phyloP scores from a whole-genome alignment of 495 filamentous ascomycete genomes.

The Aspergillus heteromorphus region DNA sequence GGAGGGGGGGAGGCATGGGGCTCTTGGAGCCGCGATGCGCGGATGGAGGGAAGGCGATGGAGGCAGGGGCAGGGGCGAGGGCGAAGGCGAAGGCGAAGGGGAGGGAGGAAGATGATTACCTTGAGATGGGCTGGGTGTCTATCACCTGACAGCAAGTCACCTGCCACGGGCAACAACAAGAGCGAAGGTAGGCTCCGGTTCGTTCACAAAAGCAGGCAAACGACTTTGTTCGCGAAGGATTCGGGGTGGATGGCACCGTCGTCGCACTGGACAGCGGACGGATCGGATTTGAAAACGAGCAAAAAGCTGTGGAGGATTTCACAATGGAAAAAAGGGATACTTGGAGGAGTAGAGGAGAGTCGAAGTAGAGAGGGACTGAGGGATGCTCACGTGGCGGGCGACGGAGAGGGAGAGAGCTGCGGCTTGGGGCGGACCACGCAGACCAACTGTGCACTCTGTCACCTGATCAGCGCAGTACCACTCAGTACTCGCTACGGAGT shows the following conservation, averaged over 20 bases:
- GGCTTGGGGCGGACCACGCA: constrained; percentile 19
- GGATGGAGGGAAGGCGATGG: constrained; percentile 2
- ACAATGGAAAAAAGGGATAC: constrained; percentile 28
- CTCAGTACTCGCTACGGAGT: too few species aligned
- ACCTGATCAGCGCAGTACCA: too few species aligned
- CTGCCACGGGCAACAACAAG: constrained; percentile 47
- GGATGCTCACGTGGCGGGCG: constrained; percentile 45
- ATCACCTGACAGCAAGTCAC: constrained; percentile 52
- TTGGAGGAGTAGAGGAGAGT: constrained; percentile 26
- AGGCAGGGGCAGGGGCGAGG: background rate
- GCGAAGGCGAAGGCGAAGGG: constrained; percentile 10
- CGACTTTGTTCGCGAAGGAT: constrained; percentile 19
- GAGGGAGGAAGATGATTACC: constrained; percentile 30
- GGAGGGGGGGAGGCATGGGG: constrained; percentile 1
- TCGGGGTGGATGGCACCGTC: constrained; percentile 8
- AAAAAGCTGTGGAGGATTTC: constrained; percentile 24
- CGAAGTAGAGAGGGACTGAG: constrained; percentile 38
- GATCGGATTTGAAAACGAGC: constrained; percentile 17
- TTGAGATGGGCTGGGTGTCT: constrained; percentile 43
- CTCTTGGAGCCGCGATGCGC: background rate
- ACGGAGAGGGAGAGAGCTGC: constrained; percentile 21
- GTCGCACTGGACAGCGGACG: constrained; percentile 2
- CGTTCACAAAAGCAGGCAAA: constrained; percentile 22
- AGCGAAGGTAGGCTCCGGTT: constrained; percentile 33
- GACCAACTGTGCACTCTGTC: constrained; percentile 21